These are phyloP conservation scores for Citrullus amarus DNA, from an alignment of 306 rosid species.

Conservation along the genomic window DNA sequence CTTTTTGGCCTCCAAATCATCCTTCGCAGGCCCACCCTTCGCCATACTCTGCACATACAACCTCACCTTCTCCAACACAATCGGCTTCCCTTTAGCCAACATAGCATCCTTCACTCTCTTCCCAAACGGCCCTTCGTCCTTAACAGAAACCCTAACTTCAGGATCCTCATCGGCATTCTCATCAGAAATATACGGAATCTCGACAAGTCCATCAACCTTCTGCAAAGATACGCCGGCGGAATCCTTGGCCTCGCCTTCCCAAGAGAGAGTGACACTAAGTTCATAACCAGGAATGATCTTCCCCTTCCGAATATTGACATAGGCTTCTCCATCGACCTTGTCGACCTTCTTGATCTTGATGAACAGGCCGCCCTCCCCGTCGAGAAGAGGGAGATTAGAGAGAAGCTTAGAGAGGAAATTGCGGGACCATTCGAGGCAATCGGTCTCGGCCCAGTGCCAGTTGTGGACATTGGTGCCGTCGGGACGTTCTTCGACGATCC, in stretches of 20 bases:
- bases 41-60: constrained; percentile 71
- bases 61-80: constrained; percentile 71
- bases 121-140: constrained; percentile 75
- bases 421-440: constrained; percentile 82
- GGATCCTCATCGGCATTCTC: constrained; percentile 98
- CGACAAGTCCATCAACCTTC: constrained; percentile 65
- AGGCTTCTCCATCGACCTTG: constrained; percentile 77
- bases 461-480: constrained; percentile 96
- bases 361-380: constrained; percentile 56
- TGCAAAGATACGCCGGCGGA: constrained; percentile 40
- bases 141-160: constrained; percentile 53
- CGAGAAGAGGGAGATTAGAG: constrained; percentile 39
- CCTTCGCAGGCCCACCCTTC: constrained; percentile 82
- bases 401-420: constrained; percentile 52
- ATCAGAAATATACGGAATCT: constrained; percentile 81
- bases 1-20: constrained; percentile 59
- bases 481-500: constrained; percentile 91
- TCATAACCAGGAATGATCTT: constrained; percentile 92
- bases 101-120: constrained; percentile 71
- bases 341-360: constrained; percentile 41
- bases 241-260: constrained; percentile 87
- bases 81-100: constrained; percentile 53
- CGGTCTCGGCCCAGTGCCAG: constrained; percentile 98
- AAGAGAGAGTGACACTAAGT: constrained; percentile 41
- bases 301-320: constrained; percentile 81